A percentile compares a stretch with the other conserved stretches of the same genome.
Conservation (phyloP, 2,329 filamentous ascomycete species). For the Pseudofabraea citricarpa region DNA sequence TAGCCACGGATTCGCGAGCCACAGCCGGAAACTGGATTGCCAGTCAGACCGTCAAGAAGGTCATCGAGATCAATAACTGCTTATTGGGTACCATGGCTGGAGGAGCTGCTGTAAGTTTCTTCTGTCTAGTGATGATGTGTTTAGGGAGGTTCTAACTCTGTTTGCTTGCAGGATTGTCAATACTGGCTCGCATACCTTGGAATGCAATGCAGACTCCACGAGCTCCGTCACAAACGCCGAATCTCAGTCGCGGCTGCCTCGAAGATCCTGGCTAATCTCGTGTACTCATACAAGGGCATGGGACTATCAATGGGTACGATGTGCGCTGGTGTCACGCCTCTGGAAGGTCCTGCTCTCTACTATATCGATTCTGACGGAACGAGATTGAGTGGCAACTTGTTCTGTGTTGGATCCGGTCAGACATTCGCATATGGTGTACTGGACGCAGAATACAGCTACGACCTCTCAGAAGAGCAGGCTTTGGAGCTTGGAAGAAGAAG, state of each 20-base stretch:
- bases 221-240: constrained; percentile 97
- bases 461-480: constrained; percentile 81
- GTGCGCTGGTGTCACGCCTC: constrained; percentile 93
- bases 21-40: constrained; percentile 99
- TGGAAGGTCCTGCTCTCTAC: constrained; percentile 95
- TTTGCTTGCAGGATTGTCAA: constrained; percentile 74
- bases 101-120: constrained; percentile 71
- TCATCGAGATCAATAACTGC: constrained; percentile 95
- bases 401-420: constrained; percentile 97
- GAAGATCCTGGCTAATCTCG: constrained; percentile 97
- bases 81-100: constrained; percentile 97
- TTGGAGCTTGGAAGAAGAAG: constrained; percentile 86
- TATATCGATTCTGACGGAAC: constrained; percentile 99
- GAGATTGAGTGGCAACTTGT: constrained; percentile 85
- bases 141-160: background rate
- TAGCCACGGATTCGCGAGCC: constrained; percentile 94
- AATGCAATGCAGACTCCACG: constrained; percentile 98
- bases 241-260: constrained; percentile 96
- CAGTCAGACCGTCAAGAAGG: constrained; percentile 99
- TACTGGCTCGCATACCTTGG: constrained; percentile 99
- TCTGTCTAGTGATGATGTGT: background rate
- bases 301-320: constrained; percentile 99
- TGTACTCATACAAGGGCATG: constrained; percentile 99
- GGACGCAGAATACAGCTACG: constrained; percentile 91
- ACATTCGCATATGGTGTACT: constrained; percentile 98